Conservation (phyloP, 192 early-diverging fungal genomes). For the Entomortierella parvispora region DNA sequence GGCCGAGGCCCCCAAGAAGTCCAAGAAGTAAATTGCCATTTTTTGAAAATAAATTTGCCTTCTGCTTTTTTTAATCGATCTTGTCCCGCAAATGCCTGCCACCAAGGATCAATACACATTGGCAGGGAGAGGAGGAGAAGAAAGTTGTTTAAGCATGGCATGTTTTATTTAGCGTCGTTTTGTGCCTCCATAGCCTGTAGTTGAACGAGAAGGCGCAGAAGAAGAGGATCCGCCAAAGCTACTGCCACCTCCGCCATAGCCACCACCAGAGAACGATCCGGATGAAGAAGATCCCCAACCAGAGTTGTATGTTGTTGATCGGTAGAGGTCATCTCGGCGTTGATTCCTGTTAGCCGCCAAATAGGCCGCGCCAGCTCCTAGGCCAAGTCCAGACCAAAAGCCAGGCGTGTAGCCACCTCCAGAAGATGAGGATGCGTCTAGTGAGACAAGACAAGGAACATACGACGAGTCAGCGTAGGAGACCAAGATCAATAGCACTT, state of each 20-base stretch:
- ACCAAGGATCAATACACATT: background rate
- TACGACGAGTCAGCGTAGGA: background rate
- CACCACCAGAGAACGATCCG: slow-evolving; percentile 21
- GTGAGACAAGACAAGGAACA: background rate
- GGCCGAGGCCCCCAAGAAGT: too few species aligned
- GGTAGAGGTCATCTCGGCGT: slow-evolving; percentile 1
- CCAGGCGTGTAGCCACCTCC: slow-evolving; percentile 40
- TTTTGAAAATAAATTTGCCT: slow-evolving; percentile 24
- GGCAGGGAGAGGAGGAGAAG: too few species aligned
- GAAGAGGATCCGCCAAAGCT: slow-evolving; percentile 19
- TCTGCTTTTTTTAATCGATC: background rate
- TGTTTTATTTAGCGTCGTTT: slow-evolving; percentile 22
- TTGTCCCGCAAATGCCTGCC: background rate
- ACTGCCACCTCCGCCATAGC: slow-evolving; percentile 12
- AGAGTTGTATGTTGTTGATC: background rate
- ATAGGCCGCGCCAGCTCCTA: slow-evolving; percentile 35
- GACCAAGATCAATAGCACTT: too few species aligned
- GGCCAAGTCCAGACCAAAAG: slow-evolving; percentile 51
- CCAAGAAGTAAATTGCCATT: slow-evolving; percentile 47
- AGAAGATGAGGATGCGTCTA: slow-evolving; percentile 2
- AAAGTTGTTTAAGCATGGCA: too few species aligned
- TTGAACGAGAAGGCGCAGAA: slow-evolving; percentile 16
- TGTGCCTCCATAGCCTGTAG: slow-evolving; percentile 49
- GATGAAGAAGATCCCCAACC: background rate
- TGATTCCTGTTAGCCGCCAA: slow-evolving; percentile 21